These are phyloP conservation scores for Ensete ventricosum DNA, from an alignment of 176 grass and related monocot species.

Conservation along the genomic window DNA sequence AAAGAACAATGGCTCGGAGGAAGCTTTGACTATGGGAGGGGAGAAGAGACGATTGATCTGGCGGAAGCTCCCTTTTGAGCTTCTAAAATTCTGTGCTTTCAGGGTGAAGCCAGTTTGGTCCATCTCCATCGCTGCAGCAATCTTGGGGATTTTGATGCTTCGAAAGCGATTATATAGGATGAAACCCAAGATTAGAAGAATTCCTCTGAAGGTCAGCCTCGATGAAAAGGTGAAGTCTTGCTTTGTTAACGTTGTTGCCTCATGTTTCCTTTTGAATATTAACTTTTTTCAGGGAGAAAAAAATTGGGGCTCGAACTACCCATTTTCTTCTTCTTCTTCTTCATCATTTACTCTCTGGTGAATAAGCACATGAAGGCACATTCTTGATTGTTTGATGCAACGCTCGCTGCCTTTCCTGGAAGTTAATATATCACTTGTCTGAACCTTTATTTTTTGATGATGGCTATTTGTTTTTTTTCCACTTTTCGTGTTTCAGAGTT, in stretches of 20 bases:
- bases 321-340: no score
- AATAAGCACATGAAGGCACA: no score
- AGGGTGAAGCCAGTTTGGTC: constrained; percentile 56
- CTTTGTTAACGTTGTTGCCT: neutral
- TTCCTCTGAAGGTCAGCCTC: constrained; percentile 40
- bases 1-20: neutral
- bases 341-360: no score
- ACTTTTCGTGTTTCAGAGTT: no score
- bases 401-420: no score
- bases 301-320: neutral
- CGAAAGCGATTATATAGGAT: constrained; percentile 56
- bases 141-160: constrained; percentile 41
- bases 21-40: neutral
- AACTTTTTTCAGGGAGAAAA: constrained; percentile 6
- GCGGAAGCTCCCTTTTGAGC: constrained; percentile 47
- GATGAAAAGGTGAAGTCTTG: constrained; percentile 49
- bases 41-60: constrained; percentile 22
- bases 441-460: no score
- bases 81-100: constrained; percentile 46
- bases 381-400: no score
- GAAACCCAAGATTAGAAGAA: constrained; percentile 30
- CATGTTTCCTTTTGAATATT: neutral
- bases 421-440: no score
- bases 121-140: constrained; percentile 35
- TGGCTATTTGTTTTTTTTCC: no score